Percentiles rank a stretch among this genome's conserved stretches.
phyloP scores from a whole-genome alignment of 805 yeast species.

The Teunomyces tritomae region DNA sequence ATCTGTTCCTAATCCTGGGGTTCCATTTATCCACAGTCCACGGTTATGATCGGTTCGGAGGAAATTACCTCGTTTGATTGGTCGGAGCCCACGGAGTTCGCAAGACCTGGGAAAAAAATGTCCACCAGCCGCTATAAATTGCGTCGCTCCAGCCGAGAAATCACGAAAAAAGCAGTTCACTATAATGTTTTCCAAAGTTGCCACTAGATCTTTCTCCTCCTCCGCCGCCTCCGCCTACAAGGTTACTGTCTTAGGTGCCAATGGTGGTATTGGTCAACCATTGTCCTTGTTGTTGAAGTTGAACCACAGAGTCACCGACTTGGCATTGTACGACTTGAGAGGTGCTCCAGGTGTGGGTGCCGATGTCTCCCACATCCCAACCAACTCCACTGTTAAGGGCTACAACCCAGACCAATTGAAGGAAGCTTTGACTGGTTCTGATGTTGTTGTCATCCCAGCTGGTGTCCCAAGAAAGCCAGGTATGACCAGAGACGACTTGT shows the following conservation, averaged over 20 bases:
- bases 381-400: conserved; percentile 85
- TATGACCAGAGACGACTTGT: conserved; percentile 96
- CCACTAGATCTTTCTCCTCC: conserved; percentile 65
- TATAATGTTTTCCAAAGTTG: conserved; percentile 54
- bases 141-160: not conserved
- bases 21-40: conserved; percentile 1
- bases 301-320: conserved; percentile 82
- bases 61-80: not conserved
- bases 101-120: not conserved
- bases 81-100: conserved; percentile 1
- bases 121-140: not conserved
- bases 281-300: conserved; percentile 78
- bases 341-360: conserved; percentile 98
- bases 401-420: conserved; percentile 77
- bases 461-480: conserved; percentile 99
- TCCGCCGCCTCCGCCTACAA: conserved; percentile 63
- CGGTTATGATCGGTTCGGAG: conserved; percentile 2
- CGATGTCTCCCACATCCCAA: conserved; percentile 90
- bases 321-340: conserved; percentile 83
- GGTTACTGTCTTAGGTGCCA: conserved; percentile 79
- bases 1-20: conserved; percentile 3
- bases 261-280: conserved; percentile 94
- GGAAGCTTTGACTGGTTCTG: conserved; percentile 73
- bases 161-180: not conserved
- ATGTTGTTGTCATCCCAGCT: conserved; percentile 90